phyloP scores from a whole-genome alignment of 2,329 filamentous ascomycete genomes.

The Tolypocladium endophyticum region DNA sequence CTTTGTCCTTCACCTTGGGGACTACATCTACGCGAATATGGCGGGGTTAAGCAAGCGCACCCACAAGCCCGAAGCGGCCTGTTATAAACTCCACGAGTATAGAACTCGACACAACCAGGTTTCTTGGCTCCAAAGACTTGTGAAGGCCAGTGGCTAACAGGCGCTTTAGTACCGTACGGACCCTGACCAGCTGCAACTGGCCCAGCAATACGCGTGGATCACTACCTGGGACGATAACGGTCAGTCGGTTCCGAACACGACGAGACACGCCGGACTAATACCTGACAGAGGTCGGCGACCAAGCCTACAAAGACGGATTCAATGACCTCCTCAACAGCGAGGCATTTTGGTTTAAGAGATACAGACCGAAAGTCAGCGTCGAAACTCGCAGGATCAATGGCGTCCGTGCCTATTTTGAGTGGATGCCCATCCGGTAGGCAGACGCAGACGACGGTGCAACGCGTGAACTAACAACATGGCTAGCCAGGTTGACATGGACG shows the following conservation, averaged over 20 bases:
- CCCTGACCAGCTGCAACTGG: constrained; percentile 27
- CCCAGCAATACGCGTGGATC: constrained; percentile 33
- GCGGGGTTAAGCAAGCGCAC: no score
- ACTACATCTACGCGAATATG: constrained; percentile 61
- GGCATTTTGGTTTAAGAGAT: constrained; percentile 49
- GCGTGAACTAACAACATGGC: neutral
- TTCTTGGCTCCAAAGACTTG: neutral
- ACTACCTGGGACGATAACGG: constrained; percentile 39
- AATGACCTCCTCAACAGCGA: constrained; percentile 55
- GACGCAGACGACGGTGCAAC: neutral
- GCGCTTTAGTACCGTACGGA: constrained; percentile 26
- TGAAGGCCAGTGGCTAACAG: neutral
- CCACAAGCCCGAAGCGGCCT: constrained; percentile 14
- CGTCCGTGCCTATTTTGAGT: constrained; percentile 60
- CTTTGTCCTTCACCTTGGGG: constrained; percentile 49
- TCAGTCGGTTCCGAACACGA: constrained; percentile 8
- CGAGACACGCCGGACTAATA: neutral
- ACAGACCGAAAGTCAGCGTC: constrained; percentile 47
- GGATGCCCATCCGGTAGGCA: constrained; percentile 26
- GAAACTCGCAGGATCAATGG: constrained; percentile 66
- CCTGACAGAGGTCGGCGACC: constrained; percentile 43
- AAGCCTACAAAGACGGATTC: constrained; percentile 53
- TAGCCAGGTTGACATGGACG: constrained; percentile 54
- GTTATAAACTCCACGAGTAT: constrained; percentile 30
- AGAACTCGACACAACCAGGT: constrained; percentile 28